Evolutionary conservation across 129 eudicot genomes (phyloP), one percentile per base, ranked within the genome.

Genomic region (Tagetes erecta): DNA sequence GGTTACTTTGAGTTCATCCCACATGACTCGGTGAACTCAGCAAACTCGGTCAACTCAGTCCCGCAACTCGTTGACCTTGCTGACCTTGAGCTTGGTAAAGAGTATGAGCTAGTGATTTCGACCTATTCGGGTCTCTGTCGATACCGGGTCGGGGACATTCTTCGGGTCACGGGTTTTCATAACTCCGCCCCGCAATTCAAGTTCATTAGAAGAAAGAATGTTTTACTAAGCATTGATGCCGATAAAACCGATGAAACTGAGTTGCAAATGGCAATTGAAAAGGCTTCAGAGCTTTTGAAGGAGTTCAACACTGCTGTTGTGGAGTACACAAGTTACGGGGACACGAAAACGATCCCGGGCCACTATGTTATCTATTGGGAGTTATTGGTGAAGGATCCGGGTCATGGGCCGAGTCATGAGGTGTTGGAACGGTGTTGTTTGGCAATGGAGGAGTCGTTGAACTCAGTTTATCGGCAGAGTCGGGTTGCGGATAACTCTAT

Each of bases 141-240:
- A 57, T 89, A 89, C 82, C 82, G 92, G 46, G 92, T 89, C 20
- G 96, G 96, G 0, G 96, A 89, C 81, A 81, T 89, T 71, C 90
- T 89, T 38, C 73, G 96, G 64, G 96, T 89, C 76, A 84, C 96
- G 14, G 92, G 96, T n/a, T 89, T 89, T 83, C 89, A 89, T 60
- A 89, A 89, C 76, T 82, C 89, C 47, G 83, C 92, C 12, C 96
- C 96, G 0, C 96, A 89, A 66, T 89, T 89, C 86, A 87, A 81
- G 63, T 89, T 89, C 80, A 80, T 89, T 20, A 84, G 96, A 76
- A 68, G 96, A 56, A 87, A 87, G 50, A 89, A 89, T 42, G 96
- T 89, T 10, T 80, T 85, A 0, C 60, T 89, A 34, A 89, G 96
- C 64, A 87, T 89, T 0, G 96, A 89, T 27, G 69, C 92, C 3